Evolutionary conservation across 208 protist genomes (phyloP).

Genomic region (Leishmania tropica): DNA sequence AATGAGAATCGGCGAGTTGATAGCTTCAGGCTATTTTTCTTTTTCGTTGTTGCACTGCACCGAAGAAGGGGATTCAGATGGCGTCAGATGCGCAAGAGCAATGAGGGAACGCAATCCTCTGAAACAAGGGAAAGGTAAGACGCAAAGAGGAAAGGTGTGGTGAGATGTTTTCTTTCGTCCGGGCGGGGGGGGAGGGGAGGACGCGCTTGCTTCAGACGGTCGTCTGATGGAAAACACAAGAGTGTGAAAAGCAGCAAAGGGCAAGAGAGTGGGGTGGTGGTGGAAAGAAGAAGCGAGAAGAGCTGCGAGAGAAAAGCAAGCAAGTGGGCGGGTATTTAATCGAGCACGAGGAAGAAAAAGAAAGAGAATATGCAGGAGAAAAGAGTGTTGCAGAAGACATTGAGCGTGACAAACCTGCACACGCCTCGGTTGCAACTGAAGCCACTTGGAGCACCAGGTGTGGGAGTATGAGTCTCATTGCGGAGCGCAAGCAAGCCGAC

Average conservation of each 20-base stretch:
- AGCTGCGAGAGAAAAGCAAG: neutral
- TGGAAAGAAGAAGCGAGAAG: conserved; percentile 2
- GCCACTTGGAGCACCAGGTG: neutral
- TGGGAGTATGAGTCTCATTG: neutral
- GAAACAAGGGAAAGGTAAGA: neutral
- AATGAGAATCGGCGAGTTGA: neutral
- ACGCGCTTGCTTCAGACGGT: neutral
- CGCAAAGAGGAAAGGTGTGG: neutral
- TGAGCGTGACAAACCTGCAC: neutral
- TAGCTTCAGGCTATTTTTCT: neutral
- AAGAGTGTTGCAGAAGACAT: neutral
- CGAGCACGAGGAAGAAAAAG: neutral
- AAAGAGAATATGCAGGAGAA: neutral
- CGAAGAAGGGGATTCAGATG: neutral
- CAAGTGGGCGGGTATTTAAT: neutral
- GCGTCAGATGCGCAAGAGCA: neutral
- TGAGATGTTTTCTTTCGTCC: neutral
- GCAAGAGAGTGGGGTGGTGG: neutral
- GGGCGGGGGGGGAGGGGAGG: neutral
- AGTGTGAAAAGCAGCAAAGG: neutral
- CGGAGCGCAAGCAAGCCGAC: neutral
- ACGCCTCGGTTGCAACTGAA: neutral
- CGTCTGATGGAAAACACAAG: neutral
- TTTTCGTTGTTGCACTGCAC: neutral
- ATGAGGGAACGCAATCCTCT: neutral